Evolutionary conservation across 345 rosid genomes (phyloP).

Genomic region (Streptanthus diversifolius): DNA sequence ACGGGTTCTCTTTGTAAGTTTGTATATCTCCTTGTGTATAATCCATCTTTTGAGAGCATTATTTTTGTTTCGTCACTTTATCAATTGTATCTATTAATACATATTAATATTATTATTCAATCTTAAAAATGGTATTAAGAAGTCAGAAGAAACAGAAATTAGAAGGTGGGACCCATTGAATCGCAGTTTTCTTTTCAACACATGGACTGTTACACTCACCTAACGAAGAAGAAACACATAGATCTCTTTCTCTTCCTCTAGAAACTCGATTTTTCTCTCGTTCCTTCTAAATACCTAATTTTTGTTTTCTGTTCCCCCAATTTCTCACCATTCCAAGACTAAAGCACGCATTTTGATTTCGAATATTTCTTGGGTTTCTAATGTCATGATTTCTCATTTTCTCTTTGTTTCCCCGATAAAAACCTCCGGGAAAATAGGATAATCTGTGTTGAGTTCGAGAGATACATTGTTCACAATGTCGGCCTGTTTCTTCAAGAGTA

Average conservation of each 20-base stretch:
- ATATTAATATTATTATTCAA: background rate
- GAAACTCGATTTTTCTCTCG: background rate
- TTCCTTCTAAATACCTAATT: constrained; percentile 18
- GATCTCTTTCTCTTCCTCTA: constrained; percentile 13
- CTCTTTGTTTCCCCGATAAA: constrained; percentile 32
- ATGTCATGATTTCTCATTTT: constrained; percentile 7
- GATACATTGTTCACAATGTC: constrained; percentile 25
- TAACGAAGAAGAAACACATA: constrained; percentile 21
- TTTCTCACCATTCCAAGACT: constrained; percentile 10
- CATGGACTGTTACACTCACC: constrained; percentile 38
- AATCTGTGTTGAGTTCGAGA: constrained; percentile 1
- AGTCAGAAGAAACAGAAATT: constrained; percentile 1
- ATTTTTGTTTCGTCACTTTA: background rate
- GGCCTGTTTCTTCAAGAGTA: constrained; percentile 27
- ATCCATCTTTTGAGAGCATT: constrained; percentile 13
- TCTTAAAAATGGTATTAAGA: background rate
- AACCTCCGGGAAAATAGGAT: constrained; percentile 22
- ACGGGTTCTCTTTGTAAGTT: constrained; percentile 11
- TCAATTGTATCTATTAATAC: background rate
- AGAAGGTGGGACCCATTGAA: constrained; percentile 8
- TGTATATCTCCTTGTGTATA: constrained; percentile 24
- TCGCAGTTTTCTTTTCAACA: constrained; percentile 13
- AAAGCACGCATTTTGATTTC: background rate
- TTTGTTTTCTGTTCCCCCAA: background rate
- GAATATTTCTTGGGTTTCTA: background rate